Conservation (phyloP, 2,329 filamentous ascomycete genomes). For the Fusarium sp. region DNA sequence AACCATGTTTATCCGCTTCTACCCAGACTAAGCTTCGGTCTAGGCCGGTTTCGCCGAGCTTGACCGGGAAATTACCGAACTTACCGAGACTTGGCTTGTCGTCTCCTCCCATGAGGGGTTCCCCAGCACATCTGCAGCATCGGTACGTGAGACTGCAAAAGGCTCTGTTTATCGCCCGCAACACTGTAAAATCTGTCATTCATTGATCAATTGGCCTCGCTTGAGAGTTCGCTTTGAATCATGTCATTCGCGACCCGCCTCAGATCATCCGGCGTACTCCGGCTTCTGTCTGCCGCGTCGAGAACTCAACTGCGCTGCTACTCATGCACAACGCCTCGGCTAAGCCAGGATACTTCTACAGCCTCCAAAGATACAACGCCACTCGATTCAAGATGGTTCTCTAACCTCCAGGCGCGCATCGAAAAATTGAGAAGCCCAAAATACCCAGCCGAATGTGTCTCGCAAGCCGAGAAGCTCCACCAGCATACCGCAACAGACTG, state of each 20-base stretch:
- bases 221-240: neutral
- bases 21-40: neutral
- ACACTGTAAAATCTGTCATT: neutral
- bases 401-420: slow-evolving; percentile 17
- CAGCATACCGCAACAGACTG: slow-evolving; percentile 3
- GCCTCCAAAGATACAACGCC: neutral
- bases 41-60: neutral
- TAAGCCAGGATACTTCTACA: neutral
- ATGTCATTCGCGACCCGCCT: neutral
- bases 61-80: slow-evolving; percentile 3
- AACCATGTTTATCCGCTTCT: neutral
- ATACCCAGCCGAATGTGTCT: slow-evolving; percentile 1
- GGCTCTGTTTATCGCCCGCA: neutral
- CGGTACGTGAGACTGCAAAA: neutral
- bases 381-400: slow-evolving; percentile 28
- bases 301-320: neutral
- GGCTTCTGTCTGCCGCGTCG: neutral
- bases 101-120: neutral
- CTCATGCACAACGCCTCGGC: neutral
- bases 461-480: slow-evolving; percentile 1
- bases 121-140: neutral
- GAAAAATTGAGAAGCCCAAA: neutral
- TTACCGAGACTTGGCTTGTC: neutral
- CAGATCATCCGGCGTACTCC: neutral
- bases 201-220: neutral